These are phyloP conservation scores for Ustilago nuda DNA, from an alignment of 1,284 basidiomycete genomes.

Conservation along the genomic window DNA sequence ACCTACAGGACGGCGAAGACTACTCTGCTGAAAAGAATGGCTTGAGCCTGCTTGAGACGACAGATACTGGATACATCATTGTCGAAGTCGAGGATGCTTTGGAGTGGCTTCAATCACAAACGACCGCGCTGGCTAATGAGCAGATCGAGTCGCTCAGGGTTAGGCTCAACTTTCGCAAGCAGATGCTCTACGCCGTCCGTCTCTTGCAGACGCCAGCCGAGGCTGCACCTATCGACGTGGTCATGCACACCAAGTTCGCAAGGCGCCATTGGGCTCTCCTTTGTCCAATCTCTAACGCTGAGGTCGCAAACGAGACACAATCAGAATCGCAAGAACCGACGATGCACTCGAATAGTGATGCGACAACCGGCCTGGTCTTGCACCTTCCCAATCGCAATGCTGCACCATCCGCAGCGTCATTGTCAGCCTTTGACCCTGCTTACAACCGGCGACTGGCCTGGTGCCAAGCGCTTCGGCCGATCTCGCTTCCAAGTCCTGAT, in stretches of 20 bases:
- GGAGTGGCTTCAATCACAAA: constrained; percentile 71
- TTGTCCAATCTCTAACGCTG: constrained; percentile 4
- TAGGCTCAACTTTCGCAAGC: constrained; percentile 45
- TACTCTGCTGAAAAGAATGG: constrained; percentile 88
- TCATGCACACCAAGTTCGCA: constrained; percentile 50
- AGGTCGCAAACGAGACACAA: neutral
- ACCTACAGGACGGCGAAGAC: constrained; percentile 75
- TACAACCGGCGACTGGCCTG: constrained; percentile 79
- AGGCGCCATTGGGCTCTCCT: constrained; percentile 26
- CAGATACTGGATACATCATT: constrained; percentile 76
- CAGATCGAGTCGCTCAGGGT: constrained; percentile 26
- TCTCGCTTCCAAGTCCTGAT: constrained; percentile 73
- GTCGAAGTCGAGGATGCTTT: constrained; percentile 75
- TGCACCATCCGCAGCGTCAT: constrained; percentile 72
- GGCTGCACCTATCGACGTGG: constrained; percentile 39
- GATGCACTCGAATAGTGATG: neutral
- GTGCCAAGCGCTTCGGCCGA: constrained; percentile 78
- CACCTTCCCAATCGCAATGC: constrained; percentile 26
- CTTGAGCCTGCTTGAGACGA: constrained; percentile 79
- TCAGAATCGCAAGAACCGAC: neutral
- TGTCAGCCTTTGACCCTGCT: constrained; percentile 77
- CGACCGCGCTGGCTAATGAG: neutral
- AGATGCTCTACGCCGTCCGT: constrained; percentile 37
- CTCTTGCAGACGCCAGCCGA: constrained; percentile 26
- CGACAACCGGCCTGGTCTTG: neutral